Percentiles rank a stretch among this genome's conserved stretches.
phyloP scores from a whole-genome alignment of 345 rosid genomes.

The Salix purpurea region DNA sequence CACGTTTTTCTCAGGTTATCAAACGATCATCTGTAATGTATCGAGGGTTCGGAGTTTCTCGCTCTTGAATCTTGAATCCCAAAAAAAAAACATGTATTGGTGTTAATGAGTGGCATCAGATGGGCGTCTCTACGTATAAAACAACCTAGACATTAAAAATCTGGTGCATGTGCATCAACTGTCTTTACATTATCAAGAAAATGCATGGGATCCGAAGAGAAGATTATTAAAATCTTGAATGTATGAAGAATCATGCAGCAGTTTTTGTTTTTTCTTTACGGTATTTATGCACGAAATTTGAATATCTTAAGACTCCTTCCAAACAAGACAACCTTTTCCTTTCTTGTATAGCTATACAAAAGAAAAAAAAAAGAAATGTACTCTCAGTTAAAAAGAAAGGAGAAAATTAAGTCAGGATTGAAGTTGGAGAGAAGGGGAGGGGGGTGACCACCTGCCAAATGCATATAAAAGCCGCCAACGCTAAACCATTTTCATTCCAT shows the following conservation, averaged over 20 bases:
- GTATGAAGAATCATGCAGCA: not conserved
- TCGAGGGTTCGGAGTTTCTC: no score
- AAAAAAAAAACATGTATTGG: no score
- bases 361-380: not conserved
- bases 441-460: not conserved
- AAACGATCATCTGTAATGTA: no score
- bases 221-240: not conserved
- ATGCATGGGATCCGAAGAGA: not conserved
- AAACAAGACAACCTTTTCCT: not conserved
- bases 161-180: not conserved
- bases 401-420: not conserved
- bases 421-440: no score
- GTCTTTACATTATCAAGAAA: not conserved
- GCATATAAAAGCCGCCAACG: conserved; percentile 17
- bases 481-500: not conserved
- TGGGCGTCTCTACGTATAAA: not conserved
- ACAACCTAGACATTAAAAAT: not conserved
- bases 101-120: not conserved
- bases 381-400: not conserved
- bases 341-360: not conserved
- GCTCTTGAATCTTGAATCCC: no score
- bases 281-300: no score
- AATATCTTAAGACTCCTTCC: not conserved
- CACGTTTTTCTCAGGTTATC: not conserved
- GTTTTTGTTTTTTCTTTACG: not conserved